Evolutionary conservation across 2,329 filamentous ascomycete genomes (phyloP), one percentile per base, ranked within the genome.

Genomic region (Davidsoniella virescens): DNA sequence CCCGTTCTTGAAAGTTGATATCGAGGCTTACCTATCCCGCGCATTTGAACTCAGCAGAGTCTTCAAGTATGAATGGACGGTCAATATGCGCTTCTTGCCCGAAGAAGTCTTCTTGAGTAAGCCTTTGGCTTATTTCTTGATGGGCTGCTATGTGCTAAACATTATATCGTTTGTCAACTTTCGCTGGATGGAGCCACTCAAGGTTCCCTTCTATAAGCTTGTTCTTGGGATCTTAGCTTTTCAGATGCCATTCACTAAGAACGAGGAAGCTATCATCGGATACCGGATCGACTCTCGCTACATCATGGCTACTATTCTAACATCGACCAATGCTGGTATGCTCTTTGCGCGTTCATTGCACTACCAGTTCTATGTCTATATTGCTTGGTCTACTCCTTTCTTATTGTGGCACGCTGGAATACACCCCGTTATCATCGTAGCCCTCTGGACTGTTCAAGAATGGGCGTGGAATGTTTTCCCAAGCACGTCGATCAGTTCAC

Each of bases 31-130:
- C 62, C 61, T 93, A 16, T 75, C 76, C 44, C 74, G 84, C 55
- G 87, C 92, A 0, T 98, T 98, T 61, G 87, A 98, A 67, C 73
- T 98, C 52, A 87, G 84, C 44, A 75, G 92, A 50, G 79, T 86
- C 58, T 98, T 98, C 67, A 73, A 94, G 59, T 96, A 90, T 71
- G 87, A 90, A 66, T 98, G 92, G 92, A 98, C 92, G 0, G 92
- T 98, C 57, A 98, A 98, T 65, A 98, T 92, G 92, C 80, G 88
- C 49, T 96, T 96, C 62, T 67, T 95, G n/a, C 81, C 84, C 14
- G 87, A 95, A 64, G 76, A 84, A 5, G 65, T 68, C 0, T 98
- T 98, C 59, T 72, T 93, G 44, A 74, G 72, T 57, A 75, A 68
- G 53, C 62, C 67, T 2, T 93, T 94, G 61, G 77, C 87, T 23